Evolutionary conservation across 306 rosid genomes (phyloP).

Genomic region (Quercus agrifolia): DNA sequence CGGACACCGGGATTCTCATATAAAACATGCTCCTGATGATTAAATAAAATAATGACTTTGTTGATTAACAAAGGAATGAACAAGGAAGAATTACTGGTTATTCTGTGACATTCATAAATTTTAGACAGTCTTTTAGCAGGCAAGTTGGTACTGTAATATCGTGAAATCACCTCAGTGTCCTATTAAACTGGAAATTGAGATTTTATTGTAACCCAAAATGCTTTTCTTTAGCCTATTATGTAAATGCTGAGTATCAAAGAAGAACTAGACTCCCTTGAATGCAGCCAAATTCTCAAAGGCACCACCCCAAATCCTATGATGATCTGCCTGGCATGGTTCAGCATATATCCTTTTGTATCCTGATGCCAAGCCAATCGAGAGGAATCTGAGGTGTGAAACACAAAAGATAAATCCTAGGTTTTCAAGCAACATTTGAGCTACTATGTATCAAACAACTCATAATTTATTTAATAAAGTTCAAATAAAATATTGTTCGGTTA

Average conservation of each 20-base stretch:
- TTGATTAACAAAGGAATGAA: not conserved
- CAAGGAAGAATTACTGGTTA: not conserved
- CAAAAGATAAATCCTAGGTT: not conserved
- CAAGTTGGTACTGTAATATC: not conserved
- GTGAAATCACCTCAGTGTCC: not conserved
- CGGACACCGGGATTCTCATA: constrained; percentile 73
- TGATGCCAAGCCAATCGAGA: not conserved
- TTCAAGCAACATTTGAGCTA: not conserved
- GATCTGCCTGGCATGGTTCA: not conserved
- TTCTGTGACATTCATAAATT: not conserved
- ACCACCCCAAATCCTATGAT: not conserved
- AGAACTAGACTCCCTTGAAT: not conserved
- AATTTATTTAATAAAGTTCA: not conserved
- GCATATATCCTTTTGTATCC: not conserved
- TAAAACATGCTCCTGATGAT: constrained; percentile 63
- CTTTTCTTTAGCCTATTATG: not conserved
- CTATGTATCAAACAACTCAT: not conserved
- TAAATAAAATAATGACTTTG: not conserved
- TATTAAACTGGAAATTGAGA: not conserved
- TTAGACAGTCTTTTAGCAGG: not conserved
- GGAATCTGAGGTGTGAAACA: not conserved
- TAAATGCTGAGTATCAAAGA: not conserved
- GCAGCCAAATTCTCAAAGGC: not conserved
- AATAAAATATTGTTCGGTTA: not conserved
- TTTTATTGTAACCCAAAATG: not conserved